phyloP scores from a whole-genome alignment of 1,139 yeast genomes.

The Arxiozyma bovina region DNA sequence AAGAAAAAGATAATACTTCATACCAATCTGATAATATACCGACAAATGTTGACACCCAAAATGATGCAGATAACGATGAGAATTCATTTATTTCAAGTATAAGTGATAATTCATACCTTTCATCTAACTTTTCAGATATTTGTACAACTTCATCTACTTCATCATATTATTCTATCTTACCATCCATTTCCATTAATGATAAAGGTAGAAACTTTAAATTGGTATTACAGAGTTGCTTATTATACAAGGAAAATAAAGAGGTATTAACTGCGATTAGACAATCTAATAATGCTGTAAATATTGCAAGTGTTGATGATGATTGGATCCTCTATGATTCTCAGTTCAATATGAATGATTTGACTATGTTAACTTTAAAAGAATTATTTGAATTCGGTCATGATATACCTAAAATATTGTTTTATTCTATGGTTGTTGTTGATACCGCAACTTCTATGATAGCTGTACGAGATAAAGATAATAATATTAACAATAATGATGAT shows the following conservation, averaged over 20 bases:
- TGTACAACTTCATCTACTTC: constrained; percentile 3
- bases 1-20: not conserved
- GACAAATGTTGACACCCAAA: not conserved
- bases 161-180: constrained; percentile 24
- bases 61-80: not conserved
- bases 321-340: constrained; percentile 35
- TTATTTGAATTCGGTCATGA: constrained; percentile 27
- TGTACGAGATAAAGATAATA: not conserved
- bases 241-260: constrained; percentile 22
- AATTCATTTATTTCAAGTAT: constrained; percentile 3
- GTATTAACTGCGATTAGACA: constrained; percentile 30
- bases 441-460: constrained; percentile 1
- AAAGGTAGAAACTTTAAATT: constrained; percentile 25
- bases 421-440: constrained; percentile 26
- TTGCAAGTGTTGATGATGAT: constrained; percentile 31
- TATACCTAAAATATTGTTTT: constrained; percentile 32
- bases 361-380: constrained; percentile 31
- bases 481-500: not conserved
- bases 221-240: constrained; percentile 27
- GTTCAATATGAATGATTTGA: constrained; percentile 33
- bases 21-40: not conserved
- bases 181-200: constrained; percentile 27
- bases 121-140: not conserved
- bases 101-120: constrained; percentile 2
- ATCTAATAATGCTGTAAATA: constrained; percentile 25